These are phyloP conservation scores for Leptodontidium sp. DNA, from an alignment of 2,329 filamentous ascomycete species.

Conservation along the genomic window DNA sequence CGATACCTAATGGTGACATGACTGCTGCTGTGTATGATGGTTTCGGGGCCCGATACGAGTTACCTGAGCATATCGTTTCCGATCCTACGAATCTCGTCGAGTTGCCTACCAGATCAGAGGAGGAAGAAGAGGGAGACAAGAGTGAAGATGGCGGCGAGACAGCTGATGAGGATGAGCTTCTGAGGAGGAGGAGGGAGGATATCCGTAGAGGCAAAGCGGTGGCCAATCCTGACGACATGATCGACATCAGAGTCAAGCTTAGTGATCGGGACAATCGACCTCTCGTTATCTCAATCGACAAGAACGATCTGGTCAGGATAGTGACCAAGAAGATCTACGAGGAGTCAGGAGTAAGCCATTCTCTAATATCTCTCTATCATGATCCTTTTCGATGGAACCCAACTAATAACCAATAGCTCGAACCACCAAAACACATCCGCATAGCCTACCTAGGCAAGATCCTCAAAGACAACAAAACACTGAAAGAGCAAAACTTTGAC, in stretches of 20 bases:
- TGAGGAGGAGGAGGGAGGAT: conserved; percentile 54
- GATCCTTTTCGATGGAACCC: not conserved
- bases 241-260: conserved; percentile 40
- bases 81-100: conserved; percentile 67
- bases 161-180: conserved; percentile 52
- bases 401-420: conserved; percentile 53
- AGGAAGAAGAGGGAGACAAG: conserved; percentile 40
- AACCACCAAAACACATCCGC: conserved; percentile 65
- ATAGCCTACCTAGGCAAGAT: conserved; percentile 85
- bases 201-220: conserved; percentile 49
- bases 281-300: conserved; percentile 63
- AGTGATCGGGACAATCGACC: conserved; percentile 63
- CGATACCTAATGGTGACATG: conserved; percentile 76
- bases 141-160: conserved; percentile 39
- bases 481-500: conserved; percentile 78
- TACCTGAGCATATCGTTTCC: conserved; percentile 73
- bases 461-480: conserved; percentile 71
- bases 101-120: conserved; percentile 44
- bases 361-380: too few species aligned
- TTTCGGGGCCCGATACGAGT: conserved; percentile 72
- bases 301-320: conserved; percentile 69
- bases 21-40: conserved; percentile 73
- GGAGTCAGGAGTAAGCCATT: conserved; percentile 65
- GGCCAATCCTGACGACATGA: conserved; percentile 38
- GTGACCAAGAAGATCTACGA: conserved; percentile 70